Conservation (phyloP, 2,329 filamentous ascomycete species). For the Fusarium transvaalense region DNA sequence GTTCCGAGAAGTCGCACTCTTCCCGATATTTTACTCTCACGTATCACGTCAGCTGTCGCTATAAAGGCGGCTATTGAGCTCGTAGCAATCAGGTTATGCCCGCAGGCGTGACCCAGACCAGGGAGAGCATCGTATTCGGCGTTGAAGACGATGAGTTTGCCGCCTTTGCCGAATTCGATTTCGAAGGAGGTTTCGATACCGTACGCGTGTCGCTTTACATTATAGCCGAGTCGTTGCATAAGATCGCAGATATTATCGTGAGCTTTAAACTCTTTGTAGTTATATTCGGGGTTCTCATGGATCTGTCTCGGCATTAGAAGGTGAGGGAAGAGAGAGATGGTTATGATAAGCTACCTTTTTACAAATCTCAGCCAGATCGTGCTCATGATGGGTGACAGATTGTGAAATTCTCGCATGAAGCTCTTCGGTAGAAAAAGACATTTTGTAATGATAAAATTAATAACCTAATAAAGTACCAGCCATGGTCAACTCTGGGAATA, state of each 20-base stretch:
- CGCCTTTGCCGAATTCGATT: constrained; percentile 27
- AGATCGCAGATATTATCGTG: constrained; percentile 30
- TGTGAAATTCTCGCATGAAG: constrained; percentile 28
- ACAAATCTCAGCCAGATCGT: constrained; percentile 31
- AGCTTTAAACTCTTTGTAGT: constrained; percentile 29
- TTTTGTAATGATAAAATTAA: not conserved
- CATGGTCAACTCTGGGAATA: not conserved
- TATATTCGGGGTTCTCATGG: constrained; percentile 31
- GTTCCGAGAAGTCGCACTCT: constrained; percentile 55
- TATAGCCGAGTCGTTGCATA: constrained; percentile 16
- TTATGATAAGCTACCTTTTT: constrained; percentile 11
- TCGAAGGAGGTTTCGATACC: constrained; percentile 26
- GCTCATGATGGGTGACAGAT: constrained; percentile 26
- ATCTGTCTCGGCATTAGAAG: not conserved
- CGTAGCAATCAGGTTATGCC: constrained; percentile 35
- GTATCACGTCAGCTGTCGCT: constrained; percentile 33
- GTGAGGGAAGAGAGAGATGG: too few relatives aligned
- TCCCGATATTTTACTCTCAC: not conserved
- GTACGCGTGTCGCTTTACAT: constrained; percentile 23
- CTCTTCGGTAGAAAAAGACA: not conserved
- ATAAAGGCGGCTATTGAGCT: constrained; percentile 34
- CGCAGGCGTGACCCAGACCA: constrained; percentile 32
- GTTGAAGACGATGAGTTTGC: constrained; percentile 33
- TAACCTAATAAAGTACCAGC: not conserved
- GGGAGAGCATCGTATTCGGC: constrained; percentile 38